phyloP scores from a whole-genome alignment of 345 rosid species.

The Limnanthes douglasii region DNA sequence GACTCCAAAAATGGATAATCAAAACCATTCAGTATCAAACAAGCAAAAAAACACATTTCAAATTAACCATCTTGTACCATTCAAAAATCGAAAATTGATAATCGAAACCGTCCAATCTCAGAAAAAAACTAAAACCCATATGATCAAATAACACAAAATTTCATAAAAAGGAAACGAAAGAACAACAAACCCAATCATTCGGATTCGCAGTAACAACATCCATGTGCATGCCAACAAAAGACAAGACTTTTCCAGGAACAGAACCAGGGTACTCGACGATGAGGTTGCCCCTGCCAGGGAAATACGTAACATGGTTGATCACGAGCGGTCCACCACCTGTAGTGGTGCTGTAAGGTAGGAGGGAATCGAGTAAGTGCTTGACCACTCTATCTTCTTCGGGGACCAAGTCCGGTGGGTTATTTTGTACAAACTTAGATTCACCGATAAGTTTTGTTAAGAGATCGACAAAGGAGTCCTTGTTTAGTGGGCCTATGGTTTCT shows the following conservation, averaged over 20 bases:
- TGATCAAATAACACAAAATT: background rate
- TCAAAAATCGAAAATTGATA: too few species aligned
- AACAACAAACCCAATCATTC: slow-evolving; percentile 59
- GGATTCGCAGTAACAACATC: slow-evolving; percentile 98
- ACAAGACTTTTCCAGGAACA: slow-evolving; percentile 66
- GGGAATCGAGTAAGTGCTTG: slow-evolving; percentile 57
- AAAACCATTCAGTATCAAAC: too few species aligned
- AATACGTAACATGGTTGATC: slow-evolving; percentile 57
- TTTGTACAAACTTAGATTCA: slow-evolving; percentile 65
- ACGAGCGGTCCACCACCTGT: slow-evolving; percentile 80
- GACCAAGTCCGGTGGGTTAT: slow-evolving; percentile 90
- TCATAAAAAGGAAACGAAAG: background rate
- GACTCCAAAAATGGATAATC: too few species aligned
- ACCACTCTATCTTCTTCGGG: slow-evolving; percentile 85
- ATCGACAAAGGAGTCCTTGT: slow-evolving; percentile 45
- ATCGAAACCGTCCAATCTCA: too few species aligned
- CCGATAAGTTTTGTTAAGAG: slow-evolving; percentile 67
- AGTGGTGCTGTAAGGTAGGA: slow-evolving; percentile 65
- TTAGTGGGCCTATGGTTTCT: slow-evolving; percentile 39
- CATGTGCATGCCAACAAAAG: slow-evolving; percentile 99
- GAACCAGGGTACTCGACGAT: slow-evolving; percentile 97
- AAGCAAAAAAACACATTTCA: too few species aligned
- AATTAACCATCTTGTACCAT: too few species aligned
- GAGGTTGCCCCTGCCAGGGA: slow-evolving; percentile 70
- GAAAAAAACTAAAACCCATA: too few species aligned